A percentile compares a stretch with the other conserved stretches of the same genome.
Conservation (phyloP, 257 asterid genomes). For the Lycium barbarum region DNA sequence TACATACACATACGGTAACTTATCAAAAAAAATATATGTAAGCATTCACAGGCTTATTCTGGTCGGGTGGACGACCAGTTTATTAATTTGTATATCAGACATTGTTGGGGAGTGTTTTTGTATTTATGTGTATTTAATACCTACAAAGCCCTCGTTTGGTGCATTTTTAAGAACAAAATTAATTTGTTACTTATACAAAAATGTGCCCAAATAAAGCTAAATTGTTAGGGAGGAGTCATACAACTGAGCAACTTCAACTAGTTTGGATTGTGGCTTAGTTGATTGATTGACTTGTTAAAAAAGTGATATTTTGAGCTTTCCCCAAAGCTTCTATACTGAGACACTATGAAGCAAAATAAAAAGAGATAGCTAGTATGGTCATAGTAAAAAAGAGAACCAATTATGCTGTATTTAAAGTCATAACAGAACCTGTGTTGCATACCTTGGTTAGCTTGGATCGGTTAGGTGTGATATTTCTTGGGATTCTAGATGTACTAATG, state of each 20-base stretch:
- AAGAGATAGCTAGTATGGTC: background rate
- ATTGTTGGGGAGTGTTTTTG: background rate
- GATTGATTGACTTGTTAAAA: background rate
- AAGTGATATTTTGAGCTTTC: background rate
- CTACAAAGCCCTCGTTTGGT: background rate
- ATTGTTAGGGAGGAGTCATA: background rate
- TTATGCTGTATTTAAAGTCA: background rate
- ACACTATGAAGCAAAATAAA: background rate
- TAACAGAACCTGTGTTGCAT: background rate
- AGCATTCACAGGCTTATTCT: background rate
- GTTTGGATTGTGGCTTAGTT: background rate
- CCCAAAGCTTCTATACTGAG: constrained; percentile 1
- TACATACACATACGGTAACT: background rate
- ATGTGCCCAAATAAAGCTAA: background rate
- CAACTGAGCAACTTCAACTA: background rate
- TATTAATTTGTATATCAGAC: background rate
- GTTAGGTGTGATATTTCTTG: background rate
- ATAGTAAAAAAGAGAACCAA: background rate
- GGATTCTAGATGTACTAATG: background rate
- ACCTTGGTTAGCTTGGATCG: background rate
- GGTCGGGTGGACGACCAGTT: background rate
- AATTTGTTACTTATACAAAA: background rate
- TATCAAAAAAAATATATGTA: background rate
- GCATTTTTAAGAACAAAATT: background rate
- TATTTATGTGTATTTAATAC: background rate